These are phyloP conservation scores for Aspergillus unguis DNA, from an alignment of 2,329 filamentous ascomycete species.

Conservation along the genomic window DNA sequence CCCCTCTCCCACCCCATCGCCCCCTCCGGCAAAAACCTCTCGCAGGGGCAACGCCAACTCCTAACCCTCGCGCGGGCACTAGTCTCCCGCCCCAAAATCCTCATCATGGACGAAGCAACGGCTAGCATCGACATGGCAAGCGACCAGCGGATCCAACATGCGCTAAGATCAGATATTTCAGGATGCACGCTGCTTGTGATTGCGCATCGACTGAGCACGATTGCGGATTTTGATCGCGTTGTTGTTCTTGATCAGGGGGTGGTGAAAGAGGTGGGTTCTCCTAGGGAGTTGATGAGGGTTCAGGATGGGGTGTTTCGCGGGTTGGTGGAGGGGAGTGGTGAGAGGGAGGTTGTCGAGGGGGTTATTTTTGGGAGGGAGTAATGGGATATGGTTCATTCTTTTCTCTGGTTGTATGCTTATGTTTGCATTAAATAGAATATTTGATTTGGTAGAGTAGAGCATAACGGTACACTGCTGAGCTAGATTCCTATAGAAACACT, in stretches of 20 bases:
- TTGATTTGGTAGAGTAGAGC: no score
- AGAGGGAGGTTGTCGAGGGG: constrained; percentile 1
- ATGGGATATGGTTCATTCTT: no score
- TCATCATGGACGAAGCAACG: constrained; percentile 14
- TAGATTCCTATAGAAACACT: no score
- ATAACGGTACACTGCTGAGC: no score
- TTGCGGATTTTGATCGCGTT: constrained; percentile 10
- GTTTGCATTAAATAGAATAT: no score
- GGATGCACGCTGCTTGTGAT: constrained; percentile 11
- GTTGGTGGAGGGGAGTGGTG: background rate
- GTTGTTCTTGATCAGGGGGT: constrained; percentile 10
- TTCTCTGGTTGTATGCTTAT: no score
- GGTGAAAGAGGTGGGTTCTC: constrained; percentile 1
- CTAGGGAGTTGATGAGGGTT: background rate
- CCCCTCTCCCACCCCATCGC: constrained; percentile 1
- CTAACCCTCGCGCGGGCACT: constrained; percentile 11
- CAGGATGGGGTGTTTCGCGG: constrained; percentile 1
- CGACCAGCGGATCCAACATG: constrained; percentile 8
- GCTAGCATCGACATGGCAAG: constrained; percentile 10
- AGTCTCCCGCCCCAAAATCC: constrained; percentile 2
- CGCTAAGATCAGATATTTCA: background rate
- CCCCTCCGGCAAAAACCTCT: constrained; percentile 5
- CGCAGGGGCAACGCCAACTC: constrained; percentile 11
- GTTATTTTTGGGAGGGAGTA: constrained; percentile 1
- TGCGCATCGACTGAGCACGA: constrained; percentile 12